Evolutionary conservation across 495 filamentous ascomycete genomes (phyloP), one percentile per base, ranked within the genome.

Genomic region (Aspergillus incahuasiensis): DNA sequence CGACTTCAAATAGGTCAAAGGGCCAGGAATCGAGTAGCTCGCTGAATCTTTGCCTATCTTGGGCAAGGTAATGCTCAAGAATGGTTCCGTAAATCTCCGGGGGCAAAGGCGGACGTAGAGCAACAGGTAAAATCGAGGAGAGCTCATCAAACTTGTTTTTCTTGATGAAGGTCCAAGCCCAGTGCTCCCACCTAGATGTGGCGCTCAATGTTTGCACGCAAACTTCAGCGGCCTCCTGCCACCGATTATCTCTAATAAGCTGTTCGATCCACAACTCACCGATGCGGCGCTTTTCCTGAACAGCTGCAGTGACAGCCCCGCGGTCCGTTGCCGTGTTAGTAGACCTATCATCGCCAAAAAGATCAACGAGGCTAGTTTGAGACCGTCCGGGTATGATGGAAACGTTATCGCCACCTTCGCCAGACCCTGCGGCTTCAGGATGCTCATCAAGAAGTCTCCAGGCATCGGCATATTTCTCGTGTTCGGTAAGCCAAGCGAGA

Each of bases 211-310:
- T 91, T 61, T 87, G 88, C 2, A 85, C 86, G 58, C 90, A 92
- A 12, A 90, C 74, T 55, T 83, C 76, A 0, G 90, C 92, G 6
- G 92, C 94, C 48, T 79, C 75, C 1, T 67, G 63, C 95, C 95
- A 98, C 50, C 91, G 79, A 12, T 79, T 77, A 1, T 79, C 76
- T 6, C 83, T 75, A 39, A 95, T 77, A 22, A 96, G 80, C 59
- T 95, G 89, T 42, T 92, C 84, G 45, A 97, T 72, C 94, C 94
- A 98, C 5, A 90, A 78, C 63, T 96, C 95, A 20, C 94, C 94
- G 59, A 98, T 88, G 12, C 88, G 82, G 21, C 89, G 83, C 68
- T 97, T 98, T 64, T 98, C 94, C 58, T 88, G 91, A 51, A 95
- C 88, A 0, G 86, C 84, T 0, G 86, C 80, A 12, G 88, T 85